These are phyloP conservation scores for Cerrena zonata DNA, from an alignment of 1,284 basidiomycete genomes.

Conservation along the genomic window DNA sequence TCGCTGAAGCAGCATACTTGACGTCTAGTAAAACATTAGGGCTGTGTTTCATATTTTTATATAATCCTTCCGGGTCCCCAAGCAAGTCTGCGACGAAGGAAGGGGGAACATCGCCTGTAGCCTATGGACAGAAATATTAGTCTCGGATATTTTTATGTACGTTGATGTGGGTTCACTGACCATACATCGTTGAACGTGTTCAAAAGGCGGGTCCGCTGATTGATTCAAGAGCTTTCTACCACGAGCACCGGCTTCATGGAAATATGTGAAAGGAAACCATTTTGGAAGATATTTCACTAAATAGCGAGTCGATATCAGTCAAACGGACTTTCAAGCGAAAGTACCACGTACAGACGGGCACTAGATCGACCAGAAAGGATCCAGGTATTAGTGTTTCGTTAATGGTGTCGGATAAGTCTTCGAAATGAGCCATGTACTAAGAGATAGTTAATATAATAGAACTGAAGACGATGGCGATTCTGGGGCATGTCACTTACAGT, in stretches of 20 bases:
- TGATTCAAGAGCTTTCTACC: background rate
- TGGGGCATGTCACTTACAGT: no score
- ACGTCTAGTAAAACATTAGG: no score
- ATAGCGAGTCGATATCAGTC: background rate
- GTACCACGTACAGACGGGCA: background rate
- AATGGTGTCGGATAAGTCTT: background rate
- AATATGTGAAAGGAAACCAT: background rate
- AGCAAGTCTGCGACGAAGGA: slow-evolving; percentile 1
- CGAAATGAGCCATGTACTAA: background rate
- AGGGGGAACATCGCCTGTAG: background rate
- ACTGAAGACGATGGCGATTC: background rate
- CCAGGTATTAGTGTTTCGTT: background rate
- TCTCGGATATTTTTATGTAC: background rate
- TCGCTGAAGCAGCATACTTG: no score
- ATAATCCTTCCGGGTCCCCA: background rate
- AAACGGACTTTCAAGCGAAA: background rate
- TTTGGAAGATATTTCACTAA: background rate
- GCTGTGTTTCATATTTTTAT: background rate
- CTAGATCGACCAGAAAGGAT: background rate
- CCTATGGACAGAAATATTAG: background rate
- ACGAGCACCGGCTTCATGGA: background rate
- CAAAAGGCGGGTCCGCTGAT: background rate
- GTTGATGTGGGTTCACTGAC: background rate
- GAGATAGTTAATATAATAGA: background rate
- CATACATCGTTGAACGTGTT: background rate